These are phyloP conservation scores for Coniochaeta prunicola DNA, from an alignment of 2,329 filamentous ascomycete genomes.

Conservation along the genomic window DNA sequence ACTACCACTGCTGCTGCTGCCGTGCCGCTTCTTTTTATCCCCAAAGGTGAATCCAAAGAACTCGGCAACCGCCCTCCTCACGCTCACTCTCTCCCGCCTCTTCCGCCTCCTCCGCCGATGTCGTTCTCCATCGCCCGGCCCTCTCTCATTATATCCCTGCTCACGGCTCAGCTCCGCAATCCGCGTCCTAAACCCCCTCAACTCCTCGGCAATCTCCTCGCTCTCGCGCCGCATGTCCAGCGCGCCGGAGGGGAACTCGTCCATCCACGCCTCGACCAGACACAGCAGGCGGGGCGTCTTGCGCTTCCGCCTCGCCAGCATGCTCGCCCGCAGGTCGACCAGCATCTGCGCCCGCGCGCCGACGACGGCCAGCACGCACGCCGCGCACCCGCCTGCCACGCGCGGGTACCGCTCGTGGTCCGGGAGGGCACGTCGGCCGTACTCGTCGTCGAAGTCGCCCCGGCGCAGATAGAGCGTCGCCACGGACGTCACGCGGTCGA, in stretches of 20 bases:
- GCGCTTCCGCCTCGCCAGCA: constrained; percentile 28
- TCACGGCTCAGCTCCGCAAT: not conserved
- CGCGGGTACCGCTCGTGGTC: constrained; percentile 4
- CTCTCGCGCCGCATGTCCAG: constrained; percentile 4
- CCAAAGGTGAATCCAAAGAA: not conserved
- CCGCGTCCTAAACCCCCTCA: not conserved
- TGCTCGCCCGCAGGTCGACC: constrained; percentile 34
- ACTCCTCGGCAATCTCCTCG: constrained; percentile 5
- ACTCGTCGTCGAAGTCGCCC: constrained; percentile 12
- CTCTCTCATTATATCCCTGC: not conserved
- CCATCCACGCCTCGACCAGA: constrained; percentile 37
- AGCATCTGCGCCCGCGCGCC: constrained; percentile 35
- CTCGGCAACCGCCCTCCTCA: not conserved
- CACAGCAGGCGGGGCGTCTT: constrained; percentile 26
- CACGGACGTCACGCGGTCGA: constrained; percentile 24
- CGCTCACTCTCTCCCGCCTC: not conserved
- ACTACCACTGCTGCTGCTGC: not conserved
- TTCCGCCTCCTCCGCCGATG: not conserved
- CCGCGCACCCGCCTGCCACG: constrained; percentile 33
- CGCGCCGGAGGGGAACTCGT: not conserved
- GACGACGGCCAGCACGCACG: constrained; percentile 43
- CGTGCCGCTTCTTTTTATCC: not conserved
- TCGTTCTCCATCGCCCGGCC: not conserved
- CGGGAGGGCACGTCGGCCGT: constrained; percentile 12
- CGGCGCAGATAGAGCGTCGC: constrained; percentile 30